Conservation (phyloP, 441 rosid genomes). For the Breynia disticha region DNA sequence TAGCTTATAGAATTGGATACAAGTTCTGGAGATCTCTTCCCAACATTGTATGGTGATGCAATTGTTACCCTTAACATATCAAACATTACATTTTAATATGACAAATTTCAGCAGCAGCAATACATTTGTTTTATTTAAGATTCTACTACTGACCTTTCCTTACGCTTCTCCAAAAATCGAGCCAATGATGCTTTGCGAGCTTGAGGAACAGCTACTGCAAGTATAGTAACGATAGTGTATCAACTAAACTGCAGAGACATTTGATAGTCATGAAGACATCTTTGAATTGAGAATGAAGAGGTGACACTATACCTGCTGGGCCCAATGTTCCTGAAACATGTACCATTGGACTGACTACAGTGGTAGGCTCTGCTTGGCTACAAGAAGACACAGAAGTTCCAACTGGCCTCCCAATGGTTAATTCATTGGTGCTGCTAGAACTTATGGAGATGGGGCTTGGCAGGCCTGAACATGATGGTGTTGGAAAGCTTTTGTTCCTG, state of each 20-base stretch:
- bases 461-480: constrained; percentile 23
- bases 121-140: background rate
- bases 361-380: constrained; percentile 18
- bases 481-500: constrained; percentile 17
- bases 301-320: constrained; percentile 15
- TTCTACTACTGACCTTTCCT: background rate
- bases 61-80: constrained; percentile 37
- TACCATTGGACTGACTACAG: constrained; percentile 16
- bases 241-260: background rate
- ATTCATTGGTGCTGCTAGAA: constrained; percentile 18
- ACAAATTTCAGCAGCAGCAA: constrained; percentile 9
- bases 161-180: constrained; percentile 76
- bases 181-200: constrained; percentile 83
- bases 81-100: constrained; percentile 11
- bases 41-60: constrained; percentile 43
- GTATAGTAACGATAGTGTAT: background rate
- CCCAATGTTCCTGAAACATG: constrained; percentile 5
- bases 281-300: background rate
- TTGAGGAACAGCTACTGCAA: constrained; percentile 54
- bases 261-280: background rate
- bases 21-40: constrained; percentile 34
- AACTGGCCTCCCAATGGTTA: constrained; percentile 14
- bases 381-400: constrained; percentile 23
- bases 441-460: constrained; percentile 44
- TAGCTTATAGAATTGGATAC: constrained; percentile 31